These are phyloP conservation scores for Leucogyrophana mollusca DNA, from an alignment of 768 basidiomycete species.

Conservation along the genomic window DNA sequence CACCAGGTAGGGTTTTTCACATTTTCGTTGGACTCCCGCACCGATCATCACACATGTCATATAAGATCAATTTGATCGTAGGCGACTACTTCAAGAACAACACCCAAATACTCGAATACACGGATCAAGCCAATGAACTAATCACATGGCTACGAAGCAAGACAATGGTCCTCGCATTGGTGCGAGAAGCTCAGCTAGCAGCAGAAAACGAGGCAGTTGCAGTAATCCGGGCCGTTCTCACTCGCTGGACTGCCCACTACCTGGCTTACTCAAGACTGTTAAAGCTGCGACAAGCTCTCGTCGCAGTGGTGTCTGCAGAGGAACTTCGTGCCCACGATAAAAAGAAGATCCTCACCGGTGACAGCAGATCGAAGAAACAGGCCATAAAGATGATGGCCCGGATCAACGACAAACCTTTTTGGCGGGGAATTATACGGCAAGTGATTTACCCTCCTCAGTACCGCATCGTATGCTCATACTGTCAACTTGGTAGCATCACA, in stretches of 20 bases:
- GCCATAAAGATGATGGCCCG: too few relatives aligned
- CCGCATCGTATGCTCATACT: too few relatives aligned
- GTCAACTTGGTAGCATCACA: too few relatives aligned
- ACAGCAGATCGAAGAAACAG: too few relatives aligned
- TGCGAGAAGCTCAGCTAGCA: constrained; percentile 19
- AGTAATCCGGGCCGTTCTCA: constrained; percentile 30
- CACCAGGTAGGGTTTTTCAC: constrained; percentile 35
- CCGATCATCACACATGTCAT: constrained; percentile 6
- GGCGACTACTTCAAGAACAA: constrained; percentile 34
- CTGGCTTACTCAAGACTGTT: constrained; percentile 29
- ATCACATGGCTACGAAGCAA: constrained; percentile 39
- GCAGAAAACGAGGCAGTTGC: constrained; percentile 1
- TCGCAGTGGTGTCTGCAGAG: too few relatives aligned
- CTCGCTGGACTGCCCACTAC: constrained; percentile 36
- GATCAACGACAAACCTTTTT: too few relatives aligned
- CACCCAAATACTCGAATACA: constrained; percentile 16
- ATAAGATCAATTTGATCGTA: constrained; percentile 42
- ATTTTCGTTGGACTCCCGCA: not conserved
- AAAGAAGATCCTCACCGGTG: too few relatives aligned
- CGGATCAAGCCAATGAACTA: constrained; percentile 27
- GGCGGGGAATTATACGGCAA: too few relatives aligned
- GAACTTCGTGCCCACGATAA: too few relatives aligned
- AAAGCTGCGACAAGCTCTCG: constrained; percentile 17
- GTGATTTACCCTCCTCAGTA: too few relatives aligned
- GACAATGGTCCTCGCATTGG: constrained; percentile 28